Evolutionary conservation across 1,139 yeast genomes (phyloP).

Genomic region (Fermentozyma sake): DNA sequence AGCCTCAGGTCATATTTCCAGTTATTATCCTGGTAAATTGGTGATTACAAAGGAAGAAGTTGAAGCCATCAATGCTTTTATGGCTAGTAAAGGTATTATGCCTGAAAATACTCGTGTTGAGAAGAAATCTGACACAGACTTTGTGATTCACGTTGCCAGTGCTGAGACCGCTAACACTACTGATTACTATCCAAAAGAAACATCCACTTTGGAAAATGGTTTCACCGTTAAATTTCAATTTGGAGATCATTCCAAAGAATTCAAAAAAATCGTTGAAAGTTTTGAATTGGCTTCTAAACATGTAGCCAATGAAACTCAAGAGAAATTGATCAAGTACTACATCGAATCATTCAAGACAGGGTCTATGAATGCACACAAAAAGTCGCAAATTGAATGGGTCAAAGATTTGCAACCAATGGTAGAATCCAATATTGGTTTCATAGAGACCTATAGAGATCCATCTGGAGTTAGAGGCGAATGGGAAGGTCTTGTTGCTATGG

Average conservation of each 20-base stretch:
- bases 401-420: conserved; percentile 79
- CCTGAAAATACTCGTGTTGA: conserved; percentile 81
- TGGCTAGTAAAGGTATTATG: conserved; percentile 59
- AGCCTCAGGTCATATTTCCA: conserved; percentile 67
- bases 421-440: conserved; percentile 84
- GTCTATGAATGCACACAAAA: conserved; percentile 78
- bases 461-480: conserved; percentile 91
- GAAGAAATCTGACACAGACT: conserved; percentile 41
- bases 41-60: conserved; percentile 54
- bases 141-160: conserved; percentile 60
- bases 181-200: conserved; percentile 32
- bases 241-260: conserved; percentile 74
- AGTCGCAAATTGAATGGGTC: conserved; percentile 84
- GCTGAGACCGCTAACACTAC: conserved; percentile 42
- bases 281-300: conserved; percentile 53
- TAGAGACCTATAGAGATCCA: conserved; percentile 90
- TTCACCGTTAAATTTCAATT: conserved; percentile 50
- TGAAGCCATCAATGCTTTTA: conserved; percentile 58
- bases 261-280: conserved; percentile 52
- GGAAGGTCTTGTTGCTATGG: conserved; percentile 93
- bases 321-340: conserved; percentile 59
- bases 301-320: conserved; percentile 73
- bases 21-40: conserved; percentile 54
- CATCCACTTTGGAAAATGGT: conserved; percentile 21
- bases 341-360: conserved; percentile 74